Evolutionary conservation across 805 yeast species (phyloP), one percentile per base, ranked within the genome.

Genomic region (Jamesozyma piceae): DNA sequence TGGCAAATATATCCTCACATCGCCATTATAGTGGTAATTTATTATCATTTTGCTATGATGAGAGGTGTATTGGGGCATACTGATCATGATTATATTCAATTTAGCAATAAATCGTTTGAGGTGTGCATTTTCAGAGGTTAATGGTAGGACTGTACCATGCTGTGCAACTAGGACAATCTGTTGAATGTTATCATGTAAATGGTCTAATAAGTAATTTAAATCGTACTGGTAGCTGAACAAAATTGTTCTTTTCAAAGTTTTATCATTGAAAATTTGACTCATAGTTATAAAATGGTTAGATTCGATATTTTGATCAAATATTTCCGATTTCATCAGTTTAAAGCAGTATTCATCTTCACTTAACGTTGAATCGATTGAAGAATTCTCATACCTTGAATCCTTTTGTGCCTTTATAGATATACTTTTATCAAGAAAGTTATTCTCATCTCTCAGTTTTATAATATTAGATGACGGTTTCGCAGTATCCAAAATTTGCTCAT

Each of bases 21-120:
- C 58, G 15, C 62, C 64, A 47, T 74, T 74, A 2, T 54, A 54
- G 51, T 67, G 77, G 44, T 72, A 63, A 51, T 80, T 80, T 13
- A 82, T 62, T 68, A 81, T 76, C 72, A 81, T 62, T 54, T 82
- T 82, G 1, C 85, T 71, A 55, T 82, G 90, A 56, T 82, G 88
- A 3, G 72, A 65, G 0, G 74, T 61, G 50, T 48, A 73, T 17
- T 62, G 68, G 5, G 64, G 60, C 65, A 67, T 63, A 2, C 37
- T 9, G 1, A 72, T 65, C 34, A 60, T 60, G 6, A 67, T 39
- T 2, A 52, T 32, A 19, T 46, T 41, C 5, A 55, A 19, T 31
- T 51, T 54, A 14, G 41, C 26, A 17, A 48, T 38, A 1, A 46
- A 22, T 15, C 26, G 1, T 15, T 37, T 33, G 13, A 43, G 14